Evolutionary conservation across 768 basidiomycete genomes (phyloP).

Genomic region (Heimioporus sp.): DNA sequence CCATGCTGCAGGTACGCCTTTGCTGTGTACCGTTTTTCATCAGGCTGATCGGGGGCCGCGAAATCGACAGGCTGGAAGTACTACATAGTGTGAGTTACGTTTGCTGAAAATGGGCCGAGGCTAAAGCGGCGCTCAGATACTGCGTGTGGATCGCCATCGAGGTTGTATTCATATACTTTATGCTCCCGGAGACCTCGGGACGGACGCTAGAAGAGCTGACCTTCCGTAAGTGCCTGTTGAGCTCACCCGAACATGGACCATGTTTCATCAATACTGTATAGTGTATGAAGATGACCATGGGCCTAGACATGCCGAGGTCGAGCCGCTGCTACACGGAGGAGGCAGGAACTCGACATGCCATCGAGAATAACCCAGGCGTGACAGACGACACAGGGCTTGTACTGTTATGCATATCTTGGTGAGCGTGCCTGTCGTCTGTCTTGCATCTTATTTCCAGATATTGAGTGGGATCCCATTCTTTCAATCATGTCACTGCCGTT

Average conservation of each 20-base stretch:
- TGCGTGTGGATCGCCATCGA: conserved; percentile 12
- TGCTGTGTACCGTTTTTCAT: background rate
- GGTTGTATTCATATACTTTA: conserved; percentile 12
- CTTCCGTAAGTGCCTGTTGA: conserved; percentile 5
- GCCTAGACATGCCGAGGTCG: background rate
- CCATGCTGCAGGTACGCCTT: background rate
- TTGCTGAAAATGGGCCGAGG: background rate
- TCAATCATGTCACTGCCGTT: conserved; percentile 2
- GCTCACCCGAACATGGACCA: background rate
- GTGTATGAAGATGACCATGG: conserved; percentile 5
- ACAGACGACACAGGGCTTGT: too few relatives aligned
- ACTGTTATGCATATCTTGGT: too few relatives aligned
- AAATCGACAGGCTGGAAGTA: conserved; percentile 9
- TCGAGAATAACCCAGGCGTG: background rate
- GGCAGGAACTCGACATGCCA: background rate
- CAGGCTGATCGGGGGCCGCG: background rate
- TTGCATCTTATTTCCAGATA: too few relatives aligned
- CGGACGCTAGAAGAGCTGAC: conserved; percentile 13
- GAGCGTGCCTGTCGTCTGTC: too few relatives aligned
- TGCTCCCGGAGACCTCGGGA: conserved; percentile 16
- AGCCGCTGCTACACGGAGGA: background rate
- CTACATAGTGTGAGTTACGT: conserved; percentile 3
- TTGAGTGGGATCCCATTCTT: background rate
- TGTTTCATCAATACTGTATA: background rate
- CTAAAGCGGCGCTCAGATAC: conserved; percentile 1